Conservation (phyloP, 2,329 filamentous ascomycete species). For the Alternaria ethzedia region DNA sequence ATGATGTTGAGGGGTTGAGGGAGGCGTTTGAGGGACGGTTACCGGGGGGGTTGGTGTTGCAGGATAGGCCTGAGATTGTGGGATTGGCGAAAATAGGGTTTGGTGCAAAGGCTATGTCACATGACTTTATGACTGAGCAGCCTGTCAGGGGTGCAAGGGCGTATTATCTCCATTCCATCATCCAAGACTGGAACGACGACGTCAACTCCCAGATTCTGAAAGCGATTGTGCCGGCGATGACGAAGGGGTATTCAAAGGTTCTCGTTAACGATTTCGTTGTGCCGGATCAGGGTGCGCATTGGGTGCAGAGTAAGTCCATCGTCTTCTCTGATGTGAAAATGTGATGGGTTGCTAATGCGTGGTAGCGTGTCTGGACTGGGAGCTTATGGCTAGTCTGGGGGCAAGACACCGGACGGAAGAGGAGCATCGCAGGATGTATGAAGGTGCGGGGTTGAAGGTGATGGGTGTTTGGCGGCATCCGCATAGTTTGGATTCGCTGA, state of each 20-base stretch:
- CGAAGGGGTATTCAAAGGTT: constrained; percentile 35
- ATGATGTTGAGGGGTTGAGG: constrained; percentile 30
- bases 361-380: constrained; percentile 31
- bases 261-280: constrained; percentile 37
- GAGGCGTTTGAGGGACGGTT: constrained; percentile 20
- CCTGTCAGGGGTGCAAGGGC: constrained; percentile 43
- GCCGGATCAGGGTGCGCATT: constrained; percentile 30
- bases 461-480: constrained; percentile 29
- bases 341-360: not conserved
- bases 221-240: constrained; percentile 35
- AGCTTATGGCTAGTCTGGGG: constrained; percentile 31
- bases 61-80: constrained; percentile 32
- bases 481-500: constrained; percentile 27
- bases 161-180: constrained; percentile 38
- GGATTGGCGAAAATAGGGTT: constrained; percentile 26
- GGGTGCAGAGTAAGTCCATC: constrained; percentile 28
- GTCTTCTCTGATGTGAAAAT: not conserved
- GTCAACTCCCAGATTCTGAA: constrained; percentile 30
- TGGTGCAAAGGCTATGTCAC: constrained; percentile 36
- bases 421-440: constrained; percentile 28
- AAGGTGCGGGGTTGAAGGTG: constrained; percentile 24
- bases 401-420: constrained; percentile 31
- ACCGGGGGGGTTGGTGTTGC: constrained; percentile 27
- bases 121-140: constrained; percentile 44
- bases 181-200: constrained; percentile 39